Evolutionary conservation across 2,329 filamentous ascomycete genomes (phyloP).

Genomic region (Epichloe bromicola): DNA sequence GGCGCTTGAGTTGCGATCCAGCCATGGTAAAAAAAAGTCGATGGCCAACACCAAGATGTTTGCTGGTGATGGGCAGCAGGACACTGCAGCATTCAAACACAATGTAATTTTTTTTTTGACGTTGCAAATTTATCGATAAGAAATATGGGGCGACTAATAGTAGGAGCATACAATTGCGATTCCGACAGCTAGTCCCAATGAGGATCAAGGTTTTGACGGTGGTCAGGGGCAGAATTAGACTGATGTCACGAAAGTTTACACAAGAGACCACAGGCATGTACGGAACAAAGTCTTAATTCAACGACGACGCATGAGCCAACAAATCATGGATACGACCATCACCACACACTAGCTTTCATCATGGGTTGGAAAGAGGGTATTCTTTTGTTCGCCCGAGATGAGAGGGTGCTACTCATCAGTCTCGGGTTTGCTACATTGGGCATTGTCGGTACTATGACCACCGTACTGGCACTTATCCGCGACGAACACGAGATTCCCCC

Average conservation of each 20-base stretch:
- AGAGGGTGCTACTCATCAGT: conserved; percentile 38
- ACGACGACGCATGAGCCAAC: conserved; percentile 2
- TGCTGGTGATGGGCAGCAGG: conserved; percentile 3
- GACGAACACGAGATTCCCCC: conserved; percentile 54
- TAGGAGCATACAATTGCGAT: neutral
- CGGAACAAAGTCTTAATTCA: neutral
- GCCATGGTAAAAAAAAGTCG: conserved; percentile 48
- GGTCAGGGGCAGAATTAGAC: conserved; percentile 9
- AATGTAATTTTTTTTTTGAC: conserved; percentile 5
- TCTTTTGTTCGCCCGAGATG: conserved; percentile 29
- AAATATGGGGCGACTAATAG: neutral
- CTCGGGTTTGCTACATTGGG: conserved; percentile 46
- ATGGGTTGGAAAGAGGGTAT: conserved; percentile 27
- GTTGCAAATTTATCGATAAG: conserved; percentile 8
- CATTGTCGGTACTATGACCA: conserved; percentile 43
- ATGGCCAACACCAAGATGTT: conserved; percentile 3
- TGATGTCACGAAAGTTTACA: neutral
- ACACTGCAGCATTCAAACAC: neutral
- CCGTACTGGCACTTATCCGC: conserved; percentile 45
- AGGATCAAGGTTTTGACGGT: conserved; percentile 10
- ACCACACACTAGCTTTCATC: conserved; percentile 7
- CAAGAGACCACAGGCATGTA: too few relatives aligned
- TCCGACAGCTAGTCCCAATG: neutral
- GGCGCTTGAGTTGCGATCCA: conserved; percentile 88
- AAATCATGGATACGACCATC: conserved; percentile 1